phyloP scores from a whole-genome alignment of 2,329 filamentous ascomycete species.

The Byssochlamys sp. region DNA sequence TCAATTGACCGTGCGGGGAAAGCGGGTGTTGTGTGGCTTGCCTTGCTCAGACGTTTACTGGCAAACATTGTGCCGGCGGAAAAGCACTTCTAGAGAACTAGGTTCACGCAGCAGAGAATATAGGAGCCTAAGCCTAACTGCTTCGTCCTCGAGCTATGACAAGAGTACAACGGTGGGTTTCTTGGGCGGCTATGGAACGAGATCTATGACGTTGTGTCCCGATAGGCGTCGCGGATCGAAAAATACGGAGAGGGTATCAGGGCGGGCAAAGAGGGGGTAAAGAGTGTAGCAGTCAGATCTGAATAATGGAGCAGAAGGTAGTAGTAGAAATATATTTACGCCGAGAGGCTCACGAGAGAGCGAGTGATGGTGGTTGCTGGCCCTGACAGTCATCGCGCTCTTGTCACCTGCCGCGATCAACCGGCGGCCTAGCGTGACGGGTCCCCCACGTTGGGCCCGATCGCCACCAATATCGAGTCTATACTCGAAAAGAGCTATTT shows the following conservation, averaged over 20 bases:
- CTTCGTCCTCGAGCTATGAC: neutral
- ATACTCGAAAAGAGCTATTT: no score
- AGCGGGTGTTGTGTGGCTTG: conserved; percentile 16
- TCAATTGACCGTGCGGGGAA: neutral
- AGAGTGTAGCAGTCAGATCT: neutral
- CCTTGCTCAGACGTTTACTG: conserved; percentile 39
- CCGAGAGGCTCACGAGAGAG: neutral
- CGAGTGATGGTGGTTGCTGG: neutral
- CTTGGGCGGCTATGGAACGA: neutral
- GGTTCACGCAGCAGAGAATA: neutral
- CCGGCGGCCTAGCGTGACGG: neutral
- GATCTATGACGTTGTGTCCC: neutral
- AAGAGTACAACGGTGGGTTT: neutral
- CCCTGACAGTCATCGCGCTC: neutral
- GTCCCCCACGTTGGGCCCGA: neutral
- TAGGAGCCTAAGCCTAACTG: neutral
- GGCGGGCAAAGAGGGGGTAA: neutral
- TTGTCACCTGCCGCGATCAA: neutral
- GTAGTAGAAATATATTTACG: neutral
- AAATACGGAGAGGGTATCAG: neutral
- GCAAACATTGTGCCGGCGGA: conserved; percentile 37
- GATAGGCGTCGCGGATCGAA: neutral
- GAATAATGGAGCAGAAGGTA: neutral
- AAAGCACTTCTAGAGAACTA: neutral
- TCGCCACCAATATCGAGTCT: neutral